Conservation (phyloP, 2,329 filamentous ascomycete genomes). For the Mycosphaerella sp. region DNA sequence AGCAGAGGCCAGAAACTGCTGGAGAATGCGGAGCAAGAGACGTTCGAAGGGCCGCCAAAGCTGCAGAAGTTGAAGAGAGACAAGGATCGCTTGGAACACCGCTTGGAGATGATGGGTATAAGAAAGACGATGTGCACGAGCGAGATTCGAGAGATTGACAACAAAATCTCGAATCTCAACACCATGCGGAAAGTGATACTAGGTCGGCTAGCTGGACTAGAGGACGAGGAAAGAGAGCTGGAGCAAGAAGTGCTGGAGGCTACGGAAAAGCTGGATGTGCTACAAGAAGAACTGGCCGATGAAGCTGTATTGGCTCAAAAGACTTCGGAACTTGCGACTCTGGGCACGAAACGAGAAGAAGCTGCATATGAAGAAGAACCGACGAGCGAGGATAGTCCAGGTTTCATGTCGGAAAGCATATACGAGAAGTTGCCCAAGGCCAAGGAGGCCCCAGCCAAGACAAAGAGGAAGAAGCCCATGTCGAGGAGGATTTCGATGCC, state of each 20-base stretch:
- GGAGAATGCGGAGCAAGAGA: slow-evolving; percentile 51
- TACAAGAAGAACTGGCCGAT: slow-evolving; percentile 54
- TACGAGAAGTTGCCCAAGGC: slow-evolving; percentile 76
- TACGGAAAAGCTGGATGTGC: slow-evolving; percentile 57
- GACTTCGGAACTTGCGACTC: slow-evolving; percentile 30
- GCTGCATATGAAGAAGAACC: slow-evolving; percentile 45
- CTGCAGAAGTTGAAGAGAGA: slow-evolving; percentile 73
- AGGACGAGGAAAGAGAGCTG: slow-evolving; percentile 82
- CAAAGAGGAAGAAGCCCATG: slow-evolving; percentile 49
- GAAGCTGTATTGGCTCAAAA: slow-evolving; percentile 42
- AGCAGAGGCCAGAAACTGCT: slow-evolving; percentile 73
- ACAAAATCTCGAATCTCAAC: slow-evolving; percentile 88
- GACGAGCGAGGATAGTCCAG: slow-evolving; percentile 43
- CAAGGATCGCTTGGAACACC: slow-evolving; percentile 70
- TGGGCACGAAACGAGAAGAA: slow-evolving; percentile 45
- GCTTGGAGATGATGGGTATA: slow-evolving; percentile 83
- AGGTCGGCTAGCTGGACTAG: slow-evolving; percentile 75
- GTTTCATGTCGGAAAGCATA: slow-evolving; percentile 97
- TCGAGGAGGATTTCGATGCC: slow-evolving; percentile 79
- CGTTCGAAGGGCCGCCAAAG: slow-evolving; percentile 57
- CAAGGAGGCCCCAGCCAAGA: slow-evolving; percentile 40
- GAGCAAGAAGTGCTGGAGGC: slow-evolving; percentile 71
- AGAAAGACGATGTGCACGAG: slow-evolving; percentile 97
- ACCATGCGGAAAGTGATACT: slow-evolving; percentile 90
- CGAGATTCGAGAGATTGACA: slow-evolving; percentile 94